A percentile compares a stretch with the other conserved stretches of the same genome.
Conservation (phyloP, 106 monocot species). For the Dendrobium nobile region DNA sequence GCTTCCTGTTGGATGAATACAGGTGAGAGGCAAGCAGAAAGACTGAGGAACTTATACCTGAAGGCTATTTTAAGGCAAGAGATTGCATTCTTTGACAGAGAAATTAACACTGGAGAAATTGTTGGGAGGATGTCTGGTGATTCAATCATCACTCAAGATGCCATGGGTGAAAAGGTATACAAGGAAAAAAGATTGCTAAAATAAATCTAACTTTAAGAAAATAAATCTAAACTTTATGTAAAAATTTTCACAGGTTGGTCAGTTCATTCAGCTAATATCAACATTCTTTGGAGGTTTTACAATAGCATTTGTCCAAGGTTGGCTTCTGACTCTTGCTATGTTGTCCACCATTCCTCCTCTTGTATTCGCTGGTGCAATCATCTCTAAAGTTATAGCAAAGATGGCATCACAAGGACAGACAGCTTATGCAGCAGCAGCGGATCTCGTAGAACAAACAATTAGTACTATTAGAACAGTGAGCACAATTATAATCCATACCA, state of each 20-base stretch:
- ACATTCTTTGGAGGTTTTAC: conserved; percentile 63
- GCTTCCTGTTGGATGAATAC: conserved; percentile 11
- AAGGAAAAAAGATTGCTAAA: neutral
- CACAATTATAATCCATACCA: neutral
- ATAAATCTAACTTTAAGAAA: conserved; percentile 1
- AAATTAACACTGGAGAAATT: conserved; percentile 15
- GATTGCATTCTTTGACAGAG: conserved; percentile 14
- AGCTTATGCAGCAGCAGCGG: conserved; percentile 50
- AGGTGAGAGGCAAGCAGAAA: conserved; percentile 9
- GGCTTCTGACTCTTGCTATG: conserved; percentile 69
- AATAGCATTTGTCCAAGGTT: conserved; percentile 55
- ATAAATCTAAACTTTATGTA: neutral
- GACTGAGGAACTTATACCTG: conserved; percentile 10
- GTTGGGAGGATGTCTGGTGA: conserved; percentile 10
- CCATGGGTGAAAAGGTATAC: conserved; percentile 17
- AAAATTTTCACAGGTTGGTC: conserved; percentile 40
- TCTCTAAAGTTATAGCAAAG: conserved; percentile 30
- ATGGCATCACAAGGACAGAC: conserved; percentile 43
- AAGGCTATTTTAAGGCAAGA: conserved; percentile 14
- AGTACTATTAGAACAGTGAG: conserved; percentile 59
- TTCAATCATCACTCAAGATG: conserved; percentile 6
- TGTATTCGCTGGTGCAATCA: conserved; percentile 40
- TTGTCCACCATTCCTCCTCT: conserved; percentile 55
- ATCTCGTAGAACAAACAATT: conserved; percentile 56
- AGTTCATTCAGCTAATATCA: conserved; percentile 49